Evolutionary conservation across 257 asterid genomes (phyloP).

Genomic region (Plantago major): DNA sequence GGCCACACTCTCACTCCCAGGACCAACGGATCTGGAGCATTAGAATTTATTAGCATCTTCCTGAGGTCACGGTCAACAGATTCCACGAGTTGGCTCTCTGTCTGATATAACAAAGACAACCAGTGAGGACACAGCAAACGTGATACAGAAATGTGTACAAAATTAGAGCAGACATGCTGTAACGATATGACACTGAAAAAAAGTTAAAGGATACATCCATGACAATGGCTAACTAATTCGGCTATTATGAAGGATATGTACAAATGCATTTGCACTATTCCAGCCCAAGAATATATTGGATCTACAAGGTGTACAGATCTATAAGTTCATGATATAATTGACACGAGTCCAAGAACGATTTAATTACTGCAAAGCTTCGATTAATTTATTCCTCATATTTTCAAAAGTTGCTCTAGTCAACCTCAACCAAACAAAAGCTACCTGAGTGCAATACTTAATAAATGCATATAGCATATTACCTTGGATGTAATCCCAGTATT

Average conservation of each 20-base stretch:
- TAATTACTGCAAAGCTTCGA: neutral
- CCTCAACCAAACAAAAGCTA: conserved; percentile 10
- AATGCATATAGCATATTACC: conserved; percentile 40
- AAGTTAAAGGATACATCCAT: neutral
- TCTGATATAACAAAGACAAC: conserved; percentile 35
- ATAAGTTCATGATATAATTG: too few species aligned
- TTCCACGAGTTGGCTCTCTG: conserved; percentile 81
- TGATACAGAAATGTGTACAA: too few species aligned
- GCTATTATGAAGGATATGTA: neutral
- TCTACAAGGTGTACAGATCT: too few species aligned
- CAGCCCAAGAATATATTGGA: too few species aligned
- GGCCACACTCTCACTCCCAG: conserved; percentile 89
- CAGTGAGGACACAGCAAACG: conserved; percentile 4
- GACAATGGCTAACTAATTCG: neutral
- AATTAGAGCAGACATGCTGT: neutral
- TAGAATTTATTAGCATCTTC: conserved; percentile 72
- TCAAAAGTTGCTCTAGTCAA: neutral
- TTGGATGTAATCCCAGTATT: conserved; percentile 74
- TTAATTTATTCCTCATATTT: neutral
- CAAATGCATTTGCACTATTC: neutral
- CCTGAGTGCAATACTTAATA: conserved; percentile 8
- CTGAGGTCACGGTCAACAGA: conserved; percentile 91
- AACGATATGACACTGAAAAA: neutral
- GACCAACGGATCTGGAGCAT: conserved; percentile 62
- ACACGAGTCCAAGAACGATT: too few species aligned